These are phyloP conservation scores for Apophysomyces variabilis DNA, from an alignment of 371 early-diverging fungal genomes.

Conservation along the genomic window DNA sequence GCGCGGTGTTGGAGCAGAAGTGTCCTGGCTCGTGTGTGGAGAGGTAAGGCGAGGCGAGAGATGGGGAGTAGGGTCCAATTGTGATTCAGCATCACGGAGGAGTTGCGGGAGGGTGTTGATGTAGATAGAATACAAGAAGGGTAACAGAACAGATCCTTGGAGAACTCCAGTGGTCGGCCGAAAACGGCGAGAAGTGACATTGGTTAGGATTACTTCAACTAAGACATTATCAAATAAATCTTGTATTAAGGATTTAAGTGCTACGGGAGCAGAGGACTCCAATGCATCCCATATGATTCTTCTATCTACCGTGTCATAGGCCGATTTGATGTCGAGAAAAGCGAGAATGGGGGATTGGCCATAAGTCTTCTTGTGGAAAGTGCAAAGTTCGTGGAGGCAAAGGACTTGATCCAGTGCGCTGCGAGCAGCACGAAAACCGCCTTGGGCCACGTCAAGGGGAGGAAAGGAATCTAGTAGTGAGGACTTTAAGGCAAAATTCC, in stretches of 20 bases:
- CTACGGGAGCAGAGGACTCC: no score
- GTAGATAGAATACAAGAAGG: no score
- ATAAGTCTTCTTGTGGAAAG: background rate
- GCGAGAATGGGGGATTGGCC: conserved; percentile 18
- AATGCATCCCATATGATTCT: conserved; percentile 20
- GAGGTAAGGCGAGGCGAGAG: no score
- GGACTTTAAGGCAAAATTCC: conserved; percentile 18
- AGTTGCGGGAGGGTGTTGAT: no score
- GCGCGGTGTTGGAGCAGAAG: no score
- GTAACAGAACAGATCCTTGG: conserved; percentile 15
- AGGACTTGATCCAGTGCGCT: conserved; percentile 37
- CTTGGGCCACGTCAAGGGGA: conserved; percentile 28
- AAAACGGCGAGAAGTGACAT: no score
- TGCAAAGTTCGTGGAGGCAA: conserved; percentile 26
- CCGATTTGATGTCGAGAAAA: conserved; percentile 38
- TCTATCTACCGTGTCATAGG: conserved; percentile 38
- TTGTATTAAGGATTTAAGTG: no score
- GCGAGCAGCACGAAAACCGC: conserved; percentile 33
- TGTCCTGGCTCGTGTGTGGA: no score
- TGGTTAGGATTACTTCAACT: no score
- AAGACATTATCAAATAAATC: no score
- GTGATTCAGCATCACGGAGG: no score
- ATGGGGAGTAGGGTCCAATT: no score
- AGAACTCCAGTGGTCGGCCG: conserved; percentile 19
- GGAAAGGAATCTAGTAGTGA: background rate